Base-by-base conservation (phyloP, 805 yeast genomes). In the Metschnikowia cerradonensis region DNA sequence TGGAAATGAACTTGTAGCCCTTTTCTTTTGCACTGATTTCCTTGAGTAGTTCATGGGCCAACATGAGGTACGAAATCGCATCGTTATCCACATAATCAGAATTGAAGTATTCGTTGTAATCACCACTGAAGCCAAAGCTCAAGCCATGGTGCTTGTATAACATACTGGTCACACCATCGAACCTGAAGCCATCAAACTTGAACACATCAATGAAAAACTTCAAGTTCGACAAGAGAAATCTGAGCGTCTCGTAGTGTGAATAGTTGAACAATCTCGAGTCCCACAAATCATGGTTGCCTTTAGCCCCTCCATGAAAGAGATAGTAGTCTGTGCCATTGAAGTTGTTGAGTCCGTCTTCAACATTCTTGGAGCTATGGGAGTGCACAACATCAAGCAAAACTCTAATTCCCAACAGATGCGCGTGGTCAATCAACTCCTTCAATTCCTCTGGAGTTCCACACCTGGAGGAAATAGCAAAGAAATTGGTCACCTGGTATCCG, bases 111-210 rank as follows among this genome's bases (percentile, higher is more conserved):
- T 92, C 99, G 62, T 88, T 83, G 67, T 92, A 92, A 60, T 89
- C 90, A 47, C 99, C 99, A 52, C 90, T 82, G 67, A 92, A 92
- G 0, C 90, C 90, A 44, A 84, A 83, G 49, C 96, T 94, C 49
- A 89, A 80, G 43, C 99, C 99, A 67, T 92, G 99, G 65, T 92
- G 98, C 41, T 78, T 66, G 66, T 92, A 92, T 33, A 92, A 73
- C 96, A 92, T 91, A 49, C 90, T 81, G 22, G 98, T 92, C 46
- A 92, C 97, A 55, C 99, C 99, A 67, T 92, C 99, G 59, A 92
- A 92, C 63, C 99, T 77, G 72, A 91, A 92, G 4, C 99, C 99
- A 63, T 92, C 99, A 67, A 92, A 92, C 51, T 82, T 77, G 68
- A 83, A 92, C 55, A 82, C 89, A 48, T 90, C 95, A 45, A 90